Evolutionary conservation across 345 rosid species (phyloP).

Genomic region (Hypericum perforatum): DNA sequence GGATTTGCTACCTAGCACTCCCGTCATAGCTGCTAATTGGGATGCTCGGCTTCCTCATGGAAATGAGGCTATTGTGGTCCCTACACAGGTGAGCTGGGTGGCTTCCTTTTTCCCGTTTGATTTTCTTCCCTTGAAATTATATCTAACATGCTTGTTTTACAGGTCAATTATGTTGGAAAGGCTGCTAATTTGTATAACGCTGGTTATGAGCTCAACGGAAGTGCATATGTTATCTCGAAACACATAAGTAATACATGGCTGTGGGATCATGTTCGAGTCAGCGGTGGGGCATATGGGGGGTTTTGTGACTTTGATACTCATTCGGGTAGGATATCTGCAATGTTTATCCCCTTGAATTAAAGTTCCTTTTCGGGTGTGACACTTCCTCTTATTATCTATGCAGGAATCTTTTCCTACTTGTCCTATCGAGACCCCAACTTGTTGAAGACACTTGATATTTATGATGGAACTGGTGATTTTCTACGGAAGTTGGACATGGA

Average conservation of each 20-base stretch:
- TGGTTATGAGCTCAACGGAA: slow-evolving; percentile 70
- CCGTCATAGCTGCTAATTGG: slow-evolving; percentile 40
- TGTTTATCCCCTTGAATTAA: slow-evolving; percentile 4
- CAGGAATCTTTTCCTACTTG: no score
- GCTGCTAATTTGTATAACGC: slow-evolving; percentile 71
- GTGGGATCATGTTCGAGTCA: no score
- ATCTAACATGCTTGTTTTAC: slow-evolving; percentile 12
- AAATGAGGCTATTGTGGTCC: slow-evolving; percentile 88
- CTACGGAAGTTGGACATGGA: slow-evolving; percentile 73
- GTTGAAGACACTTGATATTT: slow-evolving; percentile 78
- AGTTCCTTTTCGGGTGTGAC: slow-evolving; percentile 34
- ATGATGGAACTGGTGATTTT: slow-evolving; percentile 79
- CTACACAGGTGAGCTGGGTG: slow-evolving; percentile 57
- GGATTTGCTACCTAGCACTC: slow-evolving; percentile 68
- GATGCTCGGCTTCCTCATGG: slow-evolving; percentile 43
- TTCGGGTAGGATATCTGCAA: slow-evolving; percentile 66
- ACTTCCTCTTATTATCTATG: slow-evolving; percentile 74
- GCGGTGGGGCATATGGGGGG: slow-evolving; percentile 99
- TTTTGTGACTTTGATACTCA: slow-evolving; percentile 89
- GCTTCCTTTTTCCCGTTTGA: neutral
- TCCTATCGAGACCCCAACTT: no score
- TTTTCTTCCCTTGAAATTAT: neutral
- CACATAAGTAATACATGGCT: no score
- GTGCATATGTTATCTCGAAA: no score
- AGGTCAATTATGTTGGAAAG: slow-evolving; percentile 97